Evolutionary conservation across 768 basidiomycete species (phyloP), one percentile per base, ranked within the genome.

Genomic region (Mycena floridula): DNA sequence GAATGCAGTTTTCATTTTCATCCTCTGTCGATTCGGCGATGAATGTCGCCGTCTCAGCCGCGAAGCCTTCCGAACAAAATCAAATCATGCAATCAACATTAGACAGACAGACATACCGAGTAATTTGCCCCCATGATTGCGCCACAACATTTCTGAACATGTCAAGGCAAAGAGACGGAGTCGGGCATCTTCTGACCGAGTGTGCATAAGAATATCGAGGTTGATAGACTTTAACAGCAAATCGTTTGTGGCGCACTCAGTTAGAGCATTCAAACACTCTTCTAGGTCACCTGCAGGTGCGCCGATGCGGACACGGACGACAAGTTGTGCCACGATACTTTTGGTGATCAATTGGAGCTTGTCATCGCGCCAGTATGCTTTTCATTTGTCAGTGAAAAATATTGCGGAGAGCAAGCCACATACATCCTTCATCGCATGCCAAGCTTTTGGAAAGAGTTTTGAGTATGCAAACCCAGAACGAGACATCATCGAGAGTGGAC

Each of bases 291-390:
- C 30, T 52, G 67, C 73, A 25, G 64, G 66, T 15, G 72, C 68
- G 3, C 57, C 24, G 44, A 54, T 53, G 51, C 65, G 62, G 18
- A 72, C 59, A 40, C 73, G 73, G 9, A 78, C 64, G 4, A 78
- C 64, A 15, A 90, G 67, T 61, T 96, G 93, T 12, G 74, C 67
- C 5, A 87, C 69, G 24, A 93, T 51, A 1, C 76, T 66, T 5
- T 75, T 63, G 5, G 78, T 59, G 6, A 94, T 65, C 43, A 78
- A 74, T 7, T 79, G 73, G 20, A 90, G 60, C 51, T 85, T 86
- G 56, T 89, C 83, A 50, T 89, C 85, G 3, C 87, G 80, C 94
- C 94, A 97, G 74, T 89, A 96, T 8, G 71, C 93, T 94, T 50
- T 2, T 12, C 3, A 38, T 11, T 30, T 2, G 44, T 32, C 28